These are phyloP conservation scores for Serendipita indica DNA, from an alignment of 768 basidiomycete genomes.

Conservation along the genomic window DNA sequence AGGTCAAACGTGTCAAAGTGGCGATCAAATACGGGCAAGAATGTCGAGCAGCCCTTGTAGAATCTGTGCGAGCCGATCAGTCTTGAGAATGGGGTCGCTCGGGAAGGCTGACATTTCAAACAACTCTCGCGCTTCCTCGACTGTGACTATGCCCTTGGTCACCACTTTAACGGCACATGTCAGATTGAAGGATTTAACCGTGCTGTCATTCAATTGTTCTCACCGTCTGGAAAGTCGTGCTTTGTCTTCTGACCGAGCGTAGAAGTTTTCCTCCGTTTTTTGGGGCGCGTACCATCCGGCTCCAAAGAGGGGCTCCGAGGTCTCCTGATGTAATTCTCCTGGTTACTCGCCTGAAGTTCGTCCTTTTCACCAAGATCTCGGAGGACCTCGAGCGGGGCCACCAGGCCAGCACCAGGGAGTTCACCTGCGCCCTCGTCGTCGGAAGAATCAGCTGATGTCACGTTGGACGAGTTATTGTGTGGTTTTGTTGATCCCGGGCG, in stretches of 20 bases:
- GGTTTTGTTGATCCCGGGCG: constrained; percentile 11
- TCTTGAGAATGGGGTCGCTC: constrained; percentile 10
- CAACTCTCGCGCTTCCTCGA: constrained; percentile 70
- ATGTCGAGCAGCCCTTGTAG: constrained; percentile 85
- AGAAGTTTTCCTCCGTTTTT: constrained; percentile 56
- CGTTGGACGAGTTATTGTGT: constrained; percentile 34
- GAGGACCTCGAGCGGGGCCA: constrained; percentile 78
- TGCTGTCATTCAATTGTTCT: constrained; percentile 7
- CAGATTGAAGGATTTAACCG: background rate
- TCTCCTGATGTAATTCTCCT: constrained; percentile 48
- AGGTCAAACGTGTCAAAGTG: constrained; percentile 73
- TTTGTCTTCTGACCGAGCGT: constrained; percentile 30
- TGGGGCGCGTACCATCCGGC: constrained; percentile 57
- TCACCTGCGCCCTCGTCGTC: constrained; percentile 57
- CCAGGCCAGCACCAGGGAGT: constrained; percentile 62
- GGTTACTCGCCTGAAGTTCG: constrained; percentile 43
- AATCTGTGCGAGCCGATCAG: constrained; percentile 37
- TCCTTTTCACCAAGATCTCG: constrained; percentile 71
- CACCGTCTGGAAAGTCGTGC: constrained; percentile 57
- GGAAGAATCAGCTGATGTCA: constrained; percentile 67
- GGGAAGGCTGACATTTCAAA: constrained; percentile 58
- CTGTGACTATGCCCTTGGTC: constrained; percentile 64
- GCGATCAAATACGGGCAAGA: constrained; percentile 76
- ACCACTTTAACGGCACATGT: constrained; percentile 42
- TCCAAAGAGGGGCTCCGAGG: constrained; percentile 61